Evolutionary conservation across 345 rosid genomes (phyloP).

Genomic region (Durio zibethinus): DNA sequence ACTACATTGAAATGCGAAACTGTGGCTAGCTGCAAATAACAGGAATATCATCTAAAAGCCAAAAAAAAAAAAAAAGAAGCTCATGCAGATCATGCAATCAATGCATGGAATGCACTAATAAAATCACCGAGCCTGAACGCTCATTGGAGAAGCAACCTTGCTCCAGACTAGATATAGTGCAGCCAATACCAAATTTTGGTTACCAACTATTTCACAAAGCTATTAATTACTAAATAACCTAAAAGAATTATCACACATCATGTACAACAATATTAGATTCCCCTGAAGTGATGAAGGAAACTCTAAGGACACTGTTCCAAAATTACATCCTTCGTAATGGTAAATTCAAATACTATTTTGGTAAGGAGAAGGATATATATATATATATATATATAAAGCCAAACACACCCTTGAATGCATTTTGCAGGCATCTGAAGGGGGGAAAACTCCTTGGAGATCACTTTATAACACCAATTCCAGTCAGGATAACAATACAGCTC

Average conservation of each 20-base stretch:
- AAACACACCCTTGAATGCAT: slow-evolving; percentile 29
- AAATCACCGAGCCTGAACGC: not conserved
- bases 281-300: slow-evolving; percentile 27
- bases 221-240: slow-evolving; percentile 39
- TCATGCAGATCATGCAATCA: not conserved
- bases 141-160: not conserved
- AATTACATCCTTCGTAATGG: slow-evolving; percentile 35
- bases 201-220: slow-evolving; percentile 34
- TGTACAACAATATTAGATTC: slow-evolving; percentile 49
- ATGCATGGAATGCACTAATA: not conserved
- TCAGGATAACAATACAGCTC: slow-evolving; percentile 21
- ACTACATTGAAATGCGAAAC: not conserved
- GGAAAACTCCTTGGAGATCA: slow-evolving; percentile 15
- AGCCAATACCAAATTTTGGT: slow-evolving; percentile 27
- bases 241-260: slow-evolving; percentile 49
- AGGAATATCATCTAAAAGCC: not conserved
- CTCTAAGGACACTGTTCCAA: slow-evolving; percentile 25
- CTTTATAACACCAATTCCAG: slow-evolving; percentile 10
- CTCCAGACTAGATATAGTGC: slow-evolving; percentile 7
- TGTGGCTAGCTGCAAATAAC: not conserved
- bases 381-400: slow-evolving; percentile 12
- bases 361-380: slow-evolving; percentile 14
- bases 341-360: slow-evolving; percentile 31
- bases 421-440: slow-evolving; percentile 24
- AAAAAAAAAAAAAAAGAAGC: not conserved